phyloP scores from a whole-genome alignment of 106 monocot genomes.

The Amphibolis antarctica region DNA sequence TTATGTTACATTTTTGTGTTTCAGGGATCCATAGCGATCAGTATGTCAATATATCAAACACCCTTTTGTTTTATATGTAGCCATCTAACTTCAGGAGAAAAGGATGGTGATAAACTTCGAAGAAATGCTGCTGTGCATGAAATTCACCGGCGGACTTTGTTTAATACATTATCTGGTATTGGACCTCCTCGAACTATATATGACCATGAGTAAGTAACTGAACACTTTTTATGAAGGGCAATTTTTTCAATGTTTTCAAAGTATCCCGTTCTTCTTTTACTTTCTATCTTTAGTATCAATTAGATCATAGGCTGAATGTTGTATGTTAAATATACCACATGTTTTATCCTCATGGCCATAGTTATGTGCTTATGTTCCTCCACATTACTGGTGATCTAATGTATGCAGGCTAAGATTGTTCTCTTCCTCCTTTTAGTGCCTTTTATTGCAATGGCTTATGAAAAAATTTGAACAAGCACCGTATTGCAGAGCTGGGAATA shows the following conservation, averaged over 20 bases:
- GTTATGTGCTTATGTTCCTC: too few relatives aligned
- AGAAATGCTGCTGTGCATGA: constrained; percentile 82
- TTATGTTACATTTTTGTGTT: constrained; percentile 14
- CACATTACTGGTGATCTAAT: too few relatives aligned
- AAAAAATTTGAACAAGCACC: too few relatives aligned
- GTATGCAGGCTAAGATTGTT: too few relatives aligned
- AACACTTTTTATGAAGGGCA: not conserved
- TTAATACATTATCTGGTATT: constrained; percentile 20
- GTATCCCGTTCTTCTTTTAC: too few relatives aligned
- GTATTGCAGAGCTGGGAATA: too few relatives aligned
- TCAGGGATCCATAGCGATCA: constrained; percentile 84
- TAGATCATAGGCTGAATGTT: too few relatives aligned
- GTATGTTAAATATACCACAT: too few relatives aligned
- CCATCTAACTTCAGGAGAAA: constrained; percentile 79
- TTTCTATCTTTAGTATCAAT: too few relatives aligned
- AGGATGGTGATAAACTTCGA: constrained; percentile 48
- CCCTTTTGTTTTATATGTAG: constrained; percentile 74
- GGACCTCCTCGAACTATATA: constrained; percentile 54
- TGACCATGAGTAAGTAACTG: constrained; percentile 76
- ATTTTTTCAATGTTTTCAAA: not conserved
- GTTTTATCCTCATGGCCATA: too few relatives aligned
- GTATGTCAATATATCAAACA: constrained; percentile 93
- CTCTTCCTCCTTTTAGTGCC: too few relatives aligned
- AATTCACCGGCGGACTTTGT: constrained; percentile 66
- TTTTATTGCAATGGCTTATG: too few relatives aligned